Evolutionary conservation across 176 grass and related monocot species (phyloP).

Genomic region (Leersia perrieri): DNA sequence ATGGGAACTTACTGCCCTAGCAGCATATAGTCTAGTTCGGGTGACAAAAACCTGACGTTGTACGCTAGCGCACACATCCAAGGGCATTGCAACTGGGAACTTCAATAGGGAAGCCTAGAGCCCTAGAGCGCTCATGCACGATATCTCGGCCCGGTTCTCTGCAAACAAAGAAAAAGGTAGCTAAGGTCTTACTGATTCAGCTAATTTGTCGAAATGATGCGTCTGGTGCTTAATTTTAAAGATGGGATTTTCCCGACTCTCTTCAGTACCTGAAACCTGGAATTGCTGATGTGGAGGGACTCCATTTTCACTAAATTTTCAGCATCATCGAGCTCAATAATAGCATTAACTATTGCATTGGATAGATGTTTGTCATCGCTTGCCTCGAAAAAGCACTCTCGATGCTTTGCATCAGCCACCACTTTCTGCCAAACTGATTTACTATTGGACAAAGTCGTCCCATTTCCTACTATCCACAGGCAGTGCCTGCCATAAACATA

Average conservation of each 20-base stretch:
- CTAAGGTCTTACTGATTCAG: neutral
- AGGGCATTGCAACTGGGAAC: neutral
- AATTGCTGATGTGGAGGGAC: constrained; percentile 6
- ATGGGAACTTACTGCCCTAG: neutral
- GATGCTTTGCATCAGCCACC: constrained; percentile 17
- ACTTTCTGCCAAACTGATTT: constrained; percentile 45
- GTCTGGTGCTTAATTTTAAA: no score
- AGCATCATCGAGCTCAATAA: constrained; percentile 25
- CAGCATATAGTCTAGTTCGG: no score
- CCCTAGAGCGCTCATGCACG: neutral
- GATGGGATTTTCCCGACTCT: no score
- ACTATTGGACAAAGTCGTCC: constrained; percentile 28
- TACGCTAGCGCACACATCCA: neutral
- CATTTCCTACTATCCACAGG: constrained; percentile 53
- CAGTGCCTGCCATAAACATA: constrained; percentile 16
- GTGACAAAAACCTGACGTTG: no score
- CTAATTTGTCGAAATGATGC: neutral
- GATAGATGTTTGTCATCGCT: constrained; percentile 32
- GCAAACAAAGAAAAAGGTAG: neutral
- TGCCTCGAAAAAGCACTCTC: constrained; percentile 34
- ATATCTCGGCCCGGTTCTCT: neutral
- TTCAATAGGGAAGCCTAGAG: no score
- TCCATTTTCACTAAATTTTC: constrained; percentile 19
- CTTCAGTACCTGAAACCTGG: neutral
- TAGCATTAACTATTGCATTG: constrained; percentile 25